phyloP scores from a whole-genome alignment of 495 filamentous ascomycete genomes.

The Neurospora tetrasperma region DNA sequence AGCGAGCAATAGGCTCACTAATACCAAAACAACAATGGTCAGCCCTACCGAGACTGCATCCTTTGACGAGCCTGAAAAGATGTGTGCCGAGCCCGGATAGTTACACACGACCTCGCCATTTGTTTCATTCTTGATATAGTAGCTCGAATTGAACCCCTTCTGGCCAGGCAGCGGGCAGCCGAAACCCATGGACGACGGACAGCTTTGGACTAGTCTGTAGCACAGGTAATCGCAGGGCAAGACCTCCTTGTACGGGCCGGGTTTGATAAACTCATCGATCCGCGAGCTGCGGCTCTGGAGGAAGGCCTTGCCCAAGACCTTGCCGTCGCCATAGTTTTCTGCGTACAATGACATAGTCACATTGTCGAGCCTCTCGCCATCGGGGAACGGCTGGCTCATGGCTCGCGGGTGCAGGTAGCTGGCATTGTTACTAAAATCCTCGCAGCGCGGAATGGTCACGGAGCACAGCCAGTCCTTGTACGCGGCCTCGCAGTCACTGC shows the following conservation, averaged over 20 bases:
- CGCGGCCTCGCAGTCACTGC: constrained; percentile 61
- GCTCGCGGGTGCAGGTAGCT: constrained; percentile 58
- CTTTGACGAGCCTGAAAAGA: constrained; percentile 15
- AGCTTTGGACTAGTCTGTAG: constrained; percentile 70
- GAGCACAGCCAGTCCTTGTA: constrained; percentile 95
- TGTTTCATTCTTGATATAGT: constrained; percentile 39
- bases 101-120: constrained; percentile 31
- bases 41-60: constrained; percentile 13
- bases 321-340: constrained; percentile 7
- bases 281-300: constrained; percentile 53
- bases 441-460: constrained; percentile 84
- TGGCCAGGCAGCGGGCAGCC: constrained; percentile 52
- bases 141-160: constrained; percentile 51
- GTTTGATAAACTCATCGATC: constrained; percentile 61
- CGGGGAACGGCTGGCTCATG: constrained; percentile 54
- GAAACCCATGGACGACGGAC: constrained; percentile 71
- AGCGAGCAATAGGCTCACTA: constrained; percentile 7
- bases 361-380: constrained; percentile 50
- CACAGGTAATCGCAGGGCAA: constrained; percentile 80
- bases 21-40: constrained; percentile 3
- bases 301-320: constrained; percentile 13
- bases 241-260: constrained; percentile 90
- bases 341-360: constrained; percentile 18
- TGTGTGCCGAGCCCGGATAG: constrained; percentile 34
- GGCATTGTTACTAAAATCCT: constrained; percentile 55